Percentiles rank a stretch among this genome's conserved stretches.
Conservation (phyloP, 1,139 yeast genomes). For the Candida pseudoviswanathii region DNA sequence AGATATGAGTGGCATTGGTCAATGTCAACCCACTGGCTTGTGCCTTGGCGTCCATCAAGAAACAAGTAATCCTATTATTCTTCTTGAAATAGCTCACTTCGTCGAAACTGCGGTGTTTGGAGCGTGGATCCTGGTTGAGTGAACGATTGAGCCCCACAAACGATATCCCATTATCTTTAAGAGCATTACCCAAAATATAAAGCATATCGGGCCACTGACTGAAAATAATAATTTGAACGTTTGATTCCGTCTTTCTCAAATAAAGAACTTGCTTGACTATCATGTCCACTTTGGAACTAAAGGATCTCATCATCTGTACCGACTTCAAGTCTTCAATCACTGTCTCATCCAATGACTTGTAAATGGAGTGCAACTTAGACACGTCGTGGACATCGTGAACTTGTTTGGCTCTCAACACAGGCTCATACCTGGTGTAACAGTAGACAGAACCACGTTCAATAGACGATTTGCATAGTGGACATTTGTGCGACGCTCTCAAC, state of each 20-base stretch:
- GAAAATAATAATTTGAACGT: slow-evolving; percentile 78
- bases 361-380: slow-evolving; percentile 44
- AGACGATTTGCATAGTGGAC: slow-evolving; percentile 77
- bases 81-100: slow-evolving; percentile 50
- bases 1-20: slow-evolving; percentile 88
- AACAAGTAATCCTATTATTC: slow-evolving; percentile 67
- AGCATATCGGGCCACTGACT: slow-evolving; percentile 88
- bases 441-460: slow-evolving; percentile 53
- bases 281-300: slow-evolving; percentile 85
- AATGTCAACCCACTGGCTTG: slow-evolving; percentile 90
- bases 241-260: slow-evolving; percentile 57
- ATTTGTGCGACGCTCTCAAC: slow-evolving; percentile 54
- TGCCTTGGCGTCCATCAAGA: slow-evolving; percentile 79
- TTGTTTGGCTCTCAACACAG: slow-evolving; percentile 49
- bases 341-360: slow-evolving; percentile 47
- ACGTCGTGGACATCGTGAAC: slow-evolving; percentile 32
- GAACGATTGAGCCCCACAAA: slow-evolving; percentile 49
- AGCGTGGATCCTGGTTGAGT: slow-evolving; percentile 28
- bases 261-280: slow-evolving; percentile 72
- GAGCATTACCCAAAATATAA: slow-evolving; percentile 65
- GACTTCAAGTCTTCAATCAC: slow-evolving; percentile 48
- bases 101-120: slow-evolving; percentile 3
- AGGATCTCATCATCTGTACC: slow-evolving; percentile 48
- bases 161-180: slow-evolving; percentile 57
- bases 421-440: slow-evolving; percentile 54